Conservation (phyloP, 106 monocot genomes). For the Dioscorea zingiberensis region DNA sequence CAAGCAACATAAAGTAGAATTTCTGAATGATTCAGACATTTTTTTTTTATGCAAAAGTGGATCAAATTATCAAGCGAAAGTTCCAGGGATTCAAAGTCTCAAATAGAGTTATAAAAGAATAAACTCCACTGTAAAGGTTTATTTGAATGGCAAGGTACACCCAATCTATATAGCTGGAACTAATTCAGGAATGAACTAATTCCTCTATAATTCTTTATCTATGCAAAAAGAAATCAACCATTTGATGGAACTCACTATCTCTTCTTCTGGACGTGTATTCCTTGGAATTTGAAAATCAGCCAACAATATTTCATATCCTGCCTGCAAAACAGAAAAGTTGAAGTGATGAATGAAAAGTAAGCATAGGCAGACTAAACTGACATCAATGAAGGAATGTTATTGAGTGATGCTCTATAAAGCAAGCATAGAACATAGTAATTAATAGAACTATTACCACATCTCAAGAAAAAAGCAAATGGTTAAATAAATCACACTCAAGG, state of each 20-base stretch:
- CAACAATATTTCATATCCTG: conserved; percentile 80
- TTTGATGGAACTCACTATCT: conserved; percentile 50
- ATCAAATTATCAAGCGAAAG: too few relatives aligned
- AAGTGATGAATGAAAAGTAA: neutral
- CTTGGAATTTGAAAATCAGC: conserved; percentile 67
- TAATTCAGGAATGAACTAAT: too few relatives aligned
- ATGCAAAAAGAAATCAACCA: neutral
- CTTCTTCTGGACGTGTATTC: conserved; percentile 36
- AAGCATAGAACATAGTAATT: neutral
- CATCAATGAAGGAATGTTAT: neutral
- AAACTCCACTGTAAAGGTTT: too few relatives aligned
- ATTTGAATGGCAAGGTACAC: too few relatives aligned
- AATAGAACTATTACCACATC: neutral
- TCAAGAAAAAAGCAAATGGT: too few relatives aligned
- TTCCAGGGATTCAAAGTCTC: neutral
- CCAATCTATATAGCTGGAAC: too few relatives aligned
- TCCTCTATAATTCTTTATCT: too few relatives aligned
- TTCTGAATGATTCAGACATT: too few relatives aligned
- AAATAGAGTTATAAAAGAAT: neutral
- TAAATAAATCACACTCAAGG: too few relatives aligned
- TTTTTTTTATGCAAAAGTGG: too few relatives aligned
- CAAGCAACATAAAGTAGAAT: too few relatives aligned
- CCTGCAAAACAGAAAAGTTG: conserved; percentile 23
- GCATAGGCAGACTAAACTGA: neutral
- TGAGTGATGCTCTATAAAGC: neutral